Evolutionary conservation across 2,329 filamentous ascomycete genomes (phyloP).

Genomic region (Xylariaceae sp.): DNA sequence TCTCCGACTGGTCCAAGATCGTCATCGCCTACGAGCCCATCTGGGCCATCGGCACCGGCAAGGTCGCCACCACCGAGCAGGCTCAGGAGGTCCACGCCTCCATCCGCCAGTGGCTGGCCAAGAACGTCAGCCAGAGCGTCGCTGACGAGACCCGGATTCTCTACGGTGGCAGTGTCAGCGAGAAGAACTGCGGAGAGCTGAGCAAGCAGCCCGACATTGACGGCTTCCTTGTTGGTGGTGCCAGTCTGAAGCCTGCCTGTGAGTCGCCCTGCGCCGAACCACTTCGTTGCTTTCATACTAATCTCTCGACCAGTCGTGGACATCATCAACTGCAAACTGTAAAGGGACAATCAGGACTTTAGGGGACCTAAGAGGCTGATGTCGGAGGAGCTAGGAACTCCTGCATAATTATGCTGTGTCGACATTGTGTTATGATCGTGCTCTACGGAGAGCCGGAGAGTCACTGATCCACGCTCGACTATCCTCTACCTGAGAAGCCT

Average conservation of each 20-base stretch:
- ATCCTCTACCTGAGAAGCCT: background rate
- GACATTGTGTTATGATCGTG: too few species aligned
- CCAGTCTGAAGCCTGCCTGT: conserved; percentile 95
- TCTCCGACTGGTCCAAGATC: conserved; percentile 87
- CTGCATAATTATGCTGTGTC: background rate
- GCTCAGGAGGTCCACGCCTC: conserved; percentile 91
- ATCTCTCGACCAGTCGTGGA: conserved; percentile 50
- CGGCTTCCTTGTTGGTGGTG: conserved; percentile 94
- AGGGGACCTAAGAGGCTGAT: conserved; percentile 2
- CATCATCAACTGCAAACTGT: conserved; percentile 58
- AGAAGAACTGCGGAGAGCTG: conserved; percentile 97
- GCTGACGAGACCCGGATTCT: conserved; percentile 88
- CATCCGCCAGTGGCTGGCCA: conserved; percentile 84
- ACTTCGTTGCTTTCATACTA: conserved; percentile 4
- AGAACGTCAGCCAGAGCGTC: conserved; percentile 70
- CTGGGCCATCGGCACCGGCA: conserved; percentile 93
- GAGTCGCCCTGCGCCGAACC: conserved; percentile 40
- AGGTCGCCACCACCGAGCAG: conserved; percentile 84
- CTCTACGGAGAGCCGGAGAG: too few species aligned
- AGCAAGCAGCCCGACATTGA: conserved; percentile 93
- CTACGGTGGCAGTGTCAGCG: conserved; percentile 93
- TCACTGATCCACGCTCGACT: background rate
- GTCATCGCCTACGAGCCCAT: conserved; percentile 99
- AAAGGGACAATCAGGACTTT: conserved; percentile 23
- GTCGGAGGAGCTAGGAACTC: conserved; percentile 1